These are phyloP conservation scores for Modicella reniformis DNA, from an alignment of 371 early-diverging fungal genomes.

Conservation along the genomic window DNA sequence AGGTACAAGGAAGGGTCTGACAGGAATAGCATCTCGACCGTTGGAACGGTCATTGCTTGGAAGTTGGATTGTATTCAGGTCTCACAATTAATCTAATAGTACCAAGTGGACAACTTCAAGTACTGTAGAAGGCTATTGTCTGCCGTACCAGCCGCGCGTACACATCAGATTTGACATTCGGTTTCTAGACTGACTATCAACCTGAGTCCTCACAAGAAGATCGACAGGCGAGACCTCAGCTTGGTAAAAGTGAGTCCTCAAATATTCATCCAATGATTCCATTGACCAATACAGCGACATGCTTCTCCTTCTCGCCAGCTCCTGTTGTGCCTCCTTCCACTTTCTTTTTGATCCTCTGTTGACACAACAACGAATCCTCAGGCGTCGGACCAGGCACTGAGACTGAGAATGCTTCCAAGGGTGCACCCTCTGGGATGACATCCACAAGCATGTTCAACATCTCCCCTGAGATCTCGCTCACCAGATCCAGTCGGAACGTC, in stretches of 20 bases:
- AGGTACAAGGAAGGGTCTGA: too few relatives aligned
- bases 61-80: too few relatives aligned
- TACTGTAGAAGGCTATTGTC: too few relatives aligned
- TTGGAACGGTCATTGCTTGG: too few relatives aligned
- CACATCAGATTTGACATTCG: too few relatives aligned
- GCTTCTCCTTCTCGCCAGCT: neutral
- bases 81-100: too few relatives aligned
- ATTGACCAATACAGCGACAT: constrained; percentile 7
- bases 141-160: too few relatives aligned
- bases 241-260: neutral
- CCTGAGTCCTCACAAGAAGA: too few relatives aligned
- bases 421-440: neutral
- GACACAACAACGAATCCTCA: constrained; percentile 16
- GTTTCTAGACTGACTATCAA: too few relatives aligned
- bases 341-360: constrained; percentile 11
- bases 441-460: constrained; percentile 12
- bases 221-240: too few relatives aligned
- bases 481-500: constrained; percentile 10
- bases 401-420: constrained; percentile 17
- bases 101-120: too few relatives aligned
- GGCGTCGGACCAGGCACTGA: constrained; percentile 21
- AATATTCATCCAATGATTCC: neutral
- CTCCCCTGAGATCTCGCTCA: constrained; percentile 11
- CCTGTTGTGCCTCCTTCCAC: neutral
- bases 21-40: too few relatives aligned